phyloP scores from a whole-genome alignment of 257 asterid genomes.

The Forsythia suspensa region DNA sequence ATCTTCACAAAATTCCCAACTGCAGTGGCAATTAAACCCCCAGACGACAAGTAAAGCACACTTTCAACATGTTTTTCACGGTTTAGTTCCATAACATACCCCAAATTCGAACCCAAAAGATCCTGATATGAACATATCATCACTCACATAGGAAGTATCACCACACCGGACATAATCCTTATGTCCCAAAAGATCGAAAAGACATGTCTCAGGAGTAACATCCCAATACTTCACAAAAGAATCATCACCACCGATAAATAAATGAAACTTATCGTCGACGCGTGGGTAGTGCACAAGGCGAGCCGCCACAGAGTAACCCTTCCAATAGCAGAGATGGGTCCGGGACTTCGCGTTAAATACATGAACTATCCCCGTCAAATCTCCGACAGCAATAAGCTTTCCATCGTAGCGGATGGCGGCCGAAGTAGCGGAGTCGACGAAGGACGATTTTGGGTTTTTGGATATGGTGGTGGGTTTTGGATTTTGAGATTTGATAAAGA shows the following conservation, averaged over 20 bases:
- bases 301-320: constrained; percentile 71
- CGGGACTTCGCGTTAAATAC: constrained; percentile 71
- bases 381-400: too few relatives aligned
- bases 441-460: too few relatives aligned
- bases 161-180: constrained; percentile 92
- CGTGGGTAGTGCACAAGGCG: constrained; percentile 68
- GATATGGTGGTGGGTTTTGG: too few relatives aligned
- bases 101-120: constrained; percentile 44
- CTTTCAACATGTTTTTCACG: constrained; percentile 91
- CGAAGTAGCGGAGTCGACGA: too few relatives aligned
- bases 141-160: constrained; percentile 74
- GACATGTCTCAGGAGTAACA: constrained; percentile 55
- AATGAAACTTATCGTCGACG: constrained; percentile 65
- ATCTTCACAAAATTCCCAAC: constrained; percentile 76
- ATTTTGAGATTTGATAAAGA: too few relatives aligned
- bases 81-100: constrained; percentile 68
- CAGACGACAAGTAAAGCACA: constrained; percentile 82
- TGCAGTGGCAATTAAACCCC: constrained; percentile 78
- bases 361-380: constrained; percentile 67
- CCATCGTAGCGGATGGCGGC: too few relatives aligned
- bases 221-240: constrained; percentile 94
- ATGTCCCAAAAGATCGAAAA: constrained; percentile 65
- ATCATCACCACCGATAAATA: constrained; percentile 88
- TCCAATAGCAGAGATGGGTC: constrained; percentile 56
- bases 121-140: constrained; percentile 81